phyloP scores from a whole-genome alignment of 1,284 basidiomycete genomes.

The Irpex sp. region DNA sequence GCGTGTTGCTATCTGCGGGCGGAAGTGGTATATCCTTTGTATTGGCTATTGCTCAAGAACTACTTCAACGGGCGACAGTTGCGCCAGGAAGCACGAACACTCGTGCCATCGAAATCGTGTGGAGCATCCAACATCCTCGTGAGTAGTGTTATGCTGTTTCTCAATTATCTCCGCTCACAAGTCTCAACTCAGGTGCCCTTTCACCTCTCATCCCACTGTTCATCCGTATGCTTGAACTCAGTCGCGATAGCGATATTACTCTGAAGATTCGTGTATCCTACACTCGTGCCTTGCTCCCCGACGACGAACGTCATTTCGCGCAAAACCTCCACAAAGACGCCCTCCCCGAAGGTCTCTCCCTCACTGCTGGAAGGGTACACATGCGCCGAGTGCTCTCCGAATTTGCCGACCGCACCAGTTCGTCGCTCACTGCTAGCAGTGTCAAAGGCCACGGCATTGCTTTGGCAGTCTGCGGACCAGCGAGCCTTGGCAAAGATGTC shows the following conservation, averaged over 20 bases:
- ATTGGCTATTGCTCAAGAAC: too few relatives aligned
- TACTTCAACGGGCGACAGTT: too few relatives aligned
- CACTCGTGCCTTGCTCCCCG: constrained; percentile 39
- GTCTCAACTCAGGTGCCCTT: too few relatives aligned
- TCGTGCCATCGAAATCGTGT: too few relatives aligned
- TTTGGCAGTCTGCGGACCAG: constrained; percentile 66
- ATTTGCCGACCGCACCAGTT: constrained; percentile 42
- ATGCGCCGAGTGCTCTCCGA: constrained; percentile 37
- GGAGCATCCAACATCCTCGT: too few relatives aligned
- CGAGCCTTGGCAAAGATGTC: constrained; percentile 49
- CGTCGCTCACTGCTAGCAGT: constrained; percentile 12
- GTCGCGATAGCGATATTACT: not conserved
- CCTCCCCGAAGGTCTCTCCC: constrained; percentile 39
- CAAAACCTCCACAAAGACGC: constrained; percentile 15
- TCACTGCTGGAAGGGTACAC: constrained; percentile 48
- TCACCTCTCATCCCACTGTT: constrained; percentile 40
- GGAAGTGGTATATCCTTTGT: too few relatives aligned
- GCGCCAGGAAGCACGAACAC: too few relatives aligned
- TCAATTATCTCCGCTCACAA: too few relatives aligned
- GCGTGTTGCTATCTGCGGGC: too few relatives aligned
- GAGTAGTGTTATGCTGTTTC: too few relatives aligned
- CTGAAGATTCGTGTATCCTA: constrained; percentile 57
- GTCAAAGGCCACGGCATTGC: constrained; percentile 36
- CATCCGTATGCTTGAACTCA: constrained; percentile 12
- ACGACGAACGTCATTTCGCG: not conserved